Evolutionary conservation across 31 red algal species (phyloP), one percentile per base, ranked within the genome.

Genomic region (Asparagopsis taxiformis): DNA sequence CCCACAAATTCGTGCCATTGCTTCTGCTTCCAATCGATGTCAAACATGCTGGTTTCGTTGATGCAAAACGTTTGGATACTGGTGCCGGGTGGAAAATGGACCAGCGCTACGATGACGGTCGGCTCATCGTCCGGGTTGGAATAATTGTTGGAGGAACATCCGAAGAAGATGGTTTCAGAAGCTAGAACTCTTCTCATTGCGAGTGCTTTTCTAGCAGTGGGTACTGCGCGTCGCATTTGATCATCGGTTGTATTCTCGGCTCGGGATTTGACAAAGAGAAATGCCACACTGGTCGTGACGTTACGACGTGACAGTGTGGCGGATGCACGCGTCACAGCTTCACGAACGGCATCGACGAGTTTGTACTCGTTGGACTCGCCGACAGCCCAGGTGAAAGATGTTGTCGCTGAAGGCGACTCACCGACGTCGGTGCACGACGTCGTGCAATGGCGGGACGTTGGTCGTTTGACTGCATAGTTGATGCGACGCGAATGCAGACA

Each of bases 1-100:
- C 83, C 73, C 2, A 88, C 66, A 26, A 78, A 19, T 24, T 80
- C 59, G 33, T 80, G 51, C 85, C 85, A 89, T 58, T 89, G 68
- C 16, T 61, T n/a, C 44, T 79, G 85, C 19, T 64, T 73, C 85
- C 85, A 89, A 33, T 80, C 85, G 28, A 89, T 63, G 26, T 70
- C 48, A 77, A 87, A 77, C 28, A 25, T 58, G 24, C 59, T 51
- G 11, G 52, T 19, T 19, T 43, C 56, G 20, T 57, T 50, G 26
- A 75, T 68, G 5, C 19, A 34, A 55, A 77, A 87, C 26, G 63
- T 62, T 3, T n/a, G 68, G 19, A 71, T 15, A n/a, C 4, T 24
- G 25, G 57, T 79, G 25, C 20, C 61, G 13, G 62, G 29, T 36
- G 71, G 72, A 51, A 77, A 62, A 5, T 61, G 63, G 1, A 50